Conservation (phyloP, 2,329 filamentous ascomycete genomes). For the Diaporthe vaccinii region DNA sequence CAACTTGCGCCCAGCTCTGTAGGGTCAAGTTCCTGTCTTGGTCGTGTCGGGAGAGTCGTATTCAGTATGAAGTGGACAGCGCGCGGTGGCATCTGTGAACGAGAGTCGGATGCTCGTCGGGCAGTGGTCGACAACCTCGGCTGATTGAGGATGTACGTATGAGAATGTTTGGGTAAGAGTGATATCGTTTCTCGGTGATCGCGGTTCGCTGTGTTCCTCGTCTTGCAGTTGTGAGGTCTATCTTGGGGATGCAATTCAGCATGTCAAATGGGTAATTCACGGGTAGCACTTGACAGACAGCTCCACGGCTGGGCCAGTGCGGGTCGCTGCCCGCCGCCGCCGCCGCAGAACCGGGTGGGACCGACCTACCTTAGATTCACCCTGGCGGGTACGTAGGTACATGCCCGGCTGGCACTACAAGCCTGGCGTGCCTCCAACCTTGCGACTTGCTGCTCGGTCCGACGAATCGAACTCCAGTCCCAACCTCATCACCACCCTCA, state of each 20-base stretch:
- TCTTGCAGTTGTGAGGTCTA: slow-evolving; percentile 16
- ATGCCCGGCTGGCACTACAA: slow-evolving; percentile 6
- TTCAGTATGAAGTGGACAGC: slow-evolving; percentile 40
- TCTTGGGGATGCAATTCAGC: slow-evolving; percentile 26
- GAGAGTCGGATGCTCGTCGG: slow-evolving; percentile 29
- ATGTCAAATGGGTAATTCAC: slow-evolving; percentile 20
- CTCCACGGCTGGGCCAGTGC: slow-evolving; percentile 25
- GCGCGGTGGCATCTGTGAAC: slow-evolving; percentile 39
- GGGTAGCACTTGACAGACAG: slow-evolving; percentile 27
- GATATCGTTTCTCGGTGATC: not conserved
- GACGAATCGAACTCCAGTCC: slow-evolving; percentile 14
- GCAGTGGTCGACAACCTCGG: slow-evolving; percentile 18
- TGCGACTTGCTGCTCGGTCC: slow-evolving; percentile 15
- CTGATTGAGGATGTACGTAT: not conserved
- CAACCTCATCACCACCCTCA: not conserved
- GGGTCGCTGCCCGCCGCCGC: slow-evolving; percentile 28
- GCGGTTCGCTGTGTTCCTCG: slow-evolving; percentile 5
- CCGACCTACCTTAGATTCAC: slow-evolving; percentile 19
- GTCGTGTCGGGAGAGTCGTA: slow-evolving; percentile 37
- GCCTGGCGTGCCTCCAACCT: slow-evolving; percentile 20
- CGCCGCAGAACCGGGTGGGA: slow-evolving; percentile 18
- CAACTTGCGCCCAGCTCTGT: slow-evolving; percentile 44
- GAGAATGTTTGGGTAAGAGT: slow-evolving; percentile 20
- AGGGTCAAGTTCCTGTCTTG: slow-evolving; percentile 34
- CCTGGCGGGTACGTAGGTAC: slow-evolving; percentile 18